Percentiles rank a stretch among this genome's conserved stretches.
Evolutionary conservation across 2,329 filamentous ascomycete species (phyloP).

Genomic region (Cylindrodendrum hubeiense): DNA sequence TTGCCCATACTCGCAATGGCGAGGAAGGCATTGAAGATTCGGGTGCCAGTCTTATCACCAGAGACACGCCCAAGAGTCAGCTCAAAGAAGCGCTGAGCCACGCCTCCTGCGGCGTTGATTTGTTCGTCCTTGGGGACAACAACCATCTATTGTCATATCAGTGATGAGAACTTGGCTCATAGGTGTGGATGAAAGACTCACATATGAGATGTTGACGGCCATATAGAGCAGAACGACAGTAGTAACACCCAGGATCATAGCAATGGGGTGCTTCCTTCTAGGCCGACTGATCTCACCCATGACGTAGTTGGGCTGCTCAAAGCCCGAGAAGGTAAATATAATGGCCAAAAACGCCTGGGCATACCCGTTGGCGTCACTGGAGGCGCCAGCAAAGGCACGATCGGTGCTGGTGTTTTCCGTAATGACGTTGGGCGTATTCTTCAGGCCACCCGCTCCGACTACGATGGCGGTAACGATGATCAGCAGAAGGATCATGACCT

Average conservation of each 20-base stretch:
- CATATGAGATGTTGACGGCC: constrained; percentile 54
- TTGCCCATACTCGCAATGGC: constrained; percentile 68
- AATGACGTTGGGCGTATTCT: constrained; percentile 42
- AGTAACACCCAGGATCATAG: constrained; percentile 47
- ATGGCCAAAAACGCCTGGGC: constrained; percentile 58
- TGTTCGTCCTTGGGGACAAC: constrained; percentile 45
- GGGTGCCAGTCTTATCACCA: constrained; percentile 42
- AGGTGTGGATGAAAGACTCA: constrained; percentile 23
- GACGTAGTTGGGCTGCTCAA: constrained; percentile 55
- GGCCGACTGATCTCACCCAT: constrained; percentile 50
- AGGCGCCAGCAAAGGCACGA: constrained; percentile 40
- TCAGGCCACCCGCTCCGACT: constrained; percentile 45
- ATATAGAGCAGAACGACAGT: constrained; percentile 50
- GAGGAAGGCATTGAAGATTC: constrained; percentile 62
- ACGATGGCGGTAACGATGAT: constrained; percentile 53
- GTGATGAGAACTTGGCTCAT: background rate
- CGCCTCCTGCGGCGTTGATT: constrained; percentile 29
- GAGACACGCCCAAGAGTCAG: constrained; percentile 47
- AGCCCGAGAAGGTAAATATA: constrained; percentile 54
- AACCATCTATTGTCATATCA: constrained; percentile 52
- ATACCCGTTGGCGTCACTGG: constrained; percentile 47
- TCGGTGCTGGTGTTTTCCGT: constrained; percentile 41
- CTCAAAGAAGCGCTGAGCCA: constrained; percentile 52
- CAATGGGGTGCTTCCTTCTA: constrained; percentile 48
- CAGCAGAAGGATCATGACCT: constrained; percentile 60